Percentiles rank a stretch among this genome's conserved stretches.
Conservation (phyloP, 2,329 filamentous ascomycete genomes). For the Daldinia eschscholtzii region DNA sequence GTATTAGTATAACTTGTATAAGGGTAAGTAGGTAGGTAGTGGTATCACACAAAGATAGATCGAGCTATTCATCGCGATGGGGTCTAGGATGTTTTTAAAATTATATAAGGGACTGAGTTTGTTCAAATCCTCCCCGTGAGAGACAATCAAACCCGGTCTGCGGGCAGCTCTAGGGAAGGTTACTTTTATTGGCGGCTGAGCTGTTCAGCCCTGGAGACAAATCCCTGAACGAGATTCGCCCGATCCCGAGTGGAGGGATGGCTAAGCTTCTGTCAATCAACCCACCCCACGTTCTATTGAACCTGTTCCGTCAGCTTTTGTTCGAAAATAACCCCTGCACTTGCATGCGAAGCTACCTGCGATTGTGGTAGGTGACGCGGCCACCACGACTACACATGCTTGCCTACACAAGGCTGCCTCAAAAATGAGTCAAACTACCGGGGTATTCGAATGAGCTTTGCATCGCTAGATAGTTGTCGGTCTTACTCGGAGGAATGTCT, state of each 20-base stretch:
- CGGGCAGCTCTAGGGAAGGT: constrained; percentile 1
- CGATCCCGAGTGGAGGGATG: constrained; percentile 29
- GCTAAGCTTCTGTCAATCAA: constrained; percentile 34
- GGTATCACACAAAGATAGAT: background rate
- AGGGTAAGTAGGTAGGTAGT: background rate
- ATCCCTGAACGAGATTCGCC: constrained; percentile 37
- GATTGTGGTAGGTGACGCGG: constrained; percentile 39
- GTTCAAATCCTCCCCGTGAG: constrained; percentile 15
- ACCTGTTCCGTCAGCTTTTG: constrained; percentile 11
- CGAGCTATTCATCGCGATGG: constrained; percentile 12
- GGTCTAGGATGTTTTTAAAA: constrained; percentile 20
- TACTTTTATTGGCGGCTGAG: constrained; percentile 36
- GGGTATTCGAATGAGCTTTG: constrained; percentile 20
- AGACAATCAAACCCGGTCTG: constrained; percentile 7
- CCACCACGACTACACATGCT: constrained; percentile 21
- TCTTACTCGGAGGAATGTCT: constrained; percentile 8
- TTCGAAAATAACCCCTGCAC: constrained; percentile 26
- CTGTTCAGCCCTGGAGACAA: constrained; percentile 28
- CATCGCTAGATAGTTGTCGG: background rate
- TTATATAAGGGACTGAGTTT: constrained; percentile 4
- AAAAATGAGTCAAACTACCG: constrained; percentile 36
- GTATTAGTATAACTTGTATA: no score
- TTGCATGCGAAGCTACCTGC: constrained; percentile 23
- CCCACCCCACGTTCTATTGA: constrained; percentile 36
- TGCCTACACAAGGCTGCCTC: constrained; percentile 25